Conservation (phyloP, 2,329 filamentous ascomycete genomes). For the Sporothrix globosa region DNA sequence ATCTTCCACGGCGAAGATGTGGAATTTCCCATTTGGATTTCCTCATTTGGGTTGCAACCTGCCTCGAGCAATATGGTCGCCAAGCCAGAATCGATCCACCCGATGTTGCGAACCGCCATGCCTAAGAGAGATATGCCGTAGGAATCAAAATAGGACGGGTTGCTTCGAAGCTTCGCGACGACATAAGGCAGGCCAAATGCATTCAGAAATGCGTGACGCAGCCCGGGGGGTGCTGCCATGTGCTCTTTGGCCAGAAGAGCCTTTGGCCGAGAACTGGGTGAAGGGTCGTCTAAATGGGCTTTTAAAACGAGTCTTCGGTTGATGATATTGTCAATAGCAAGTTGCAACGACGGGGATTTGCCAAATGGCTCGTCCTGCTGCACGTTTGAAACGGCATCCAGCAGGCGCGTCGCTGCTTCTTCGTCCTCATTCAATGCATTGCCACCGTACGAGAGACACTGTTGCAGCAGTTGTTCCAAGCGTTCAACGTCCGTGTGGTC, state of each 20-base stretch:
- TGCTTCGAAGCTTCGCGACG: not conserved
- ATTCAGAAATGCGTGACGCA: not conserved
- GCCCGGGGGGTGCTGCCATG: not conserved
- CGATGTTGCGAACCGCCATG: not conserved
- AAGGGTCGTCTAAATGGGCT: not conserved
- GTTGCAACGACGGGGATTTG: not conserved
- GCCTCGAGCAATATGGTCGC: not conserved
- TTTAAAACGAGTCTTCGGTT: not conserved
- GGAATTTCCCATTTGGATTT: too few relatives aligned
- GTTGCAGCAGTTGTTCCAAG: not conserved
- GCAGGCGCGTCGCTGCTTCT: not conserved
- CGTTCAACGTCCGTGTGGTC: not conserved
- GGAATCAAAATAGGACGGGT: slow-evolving; percentile 9
- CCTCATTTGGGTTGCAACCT: not conserved
- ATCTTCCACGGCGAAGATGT: too few relatives aligned
- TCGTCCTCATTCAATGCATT: not conserved
- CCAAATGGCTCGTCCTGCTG: not conserved
- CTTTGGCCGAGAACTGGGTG: not conserved
- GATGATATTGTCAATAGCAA: not conserved
- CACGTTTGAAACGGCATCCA: not conserved
- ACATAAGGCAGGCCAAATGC: not conserved
- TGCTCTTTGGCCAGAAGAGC: not conserved
- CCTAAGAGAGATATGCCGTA: not conserved
- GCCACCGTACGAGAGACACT: not conserved
- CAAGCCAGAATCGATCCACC: not conserved